Conservation (phyloP, 257 asterid genomes). For the Ligustrum vulgare region DNA sequence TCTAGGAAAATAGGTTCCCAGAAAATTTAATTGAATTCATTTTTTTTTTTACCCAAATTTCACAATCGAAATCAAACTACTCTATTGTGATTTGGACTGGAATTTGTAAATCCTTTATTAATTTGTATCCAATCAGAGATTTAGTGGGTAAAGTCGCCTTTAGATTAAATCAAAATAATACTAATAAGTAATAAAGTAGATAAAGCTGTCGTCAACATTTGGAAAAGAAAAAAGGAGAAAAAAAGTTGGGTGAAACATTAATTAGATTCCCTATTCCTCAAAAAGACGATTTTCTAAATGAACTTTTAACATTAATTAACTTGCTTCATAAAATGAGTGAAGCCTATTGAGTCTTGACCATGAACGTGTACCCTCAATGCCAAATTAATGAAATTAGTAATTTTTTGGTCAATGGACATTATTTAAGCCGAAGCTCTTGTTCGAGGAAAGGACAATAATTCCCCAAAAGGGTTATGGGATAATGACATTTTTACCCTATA, state of each 20-base stretch:
- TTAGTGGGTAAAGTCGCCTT: slow-evolving; percentile 5
- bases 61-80: too few species aligned
- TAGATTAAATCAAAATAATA: neutral
- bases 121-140: neutral
- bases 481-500: too few species aligned
- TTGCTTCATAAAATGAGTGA: too few species aligned
- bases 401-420: neutral
- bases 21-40: too few species aligned
- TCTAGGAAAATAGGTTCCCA: too few species aligned
- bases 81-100: too few species aligned
- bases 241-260: slow-evolving; percentile 9
- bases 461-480: too few species aligned
- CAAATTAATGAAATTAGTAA: too few species aligned
- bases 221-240: neutral
- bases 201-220: slow-evolving; percentile 22
- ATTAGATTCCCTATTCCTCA: neutral
- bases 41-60: too few species aligned
- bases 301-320: neutral
- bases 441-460: neutral
- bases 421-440: too few species aligned
- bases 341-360: too few species aligned
- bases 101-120: too few species aligned
- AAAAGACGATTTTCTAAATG: slow-evolving; percentile 17
- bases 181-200: neutral
- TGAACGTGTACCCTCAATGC: neutral